Conservation (phyloP, 169 alveolate species). For the Cryptosporidium bovis region DNA sequence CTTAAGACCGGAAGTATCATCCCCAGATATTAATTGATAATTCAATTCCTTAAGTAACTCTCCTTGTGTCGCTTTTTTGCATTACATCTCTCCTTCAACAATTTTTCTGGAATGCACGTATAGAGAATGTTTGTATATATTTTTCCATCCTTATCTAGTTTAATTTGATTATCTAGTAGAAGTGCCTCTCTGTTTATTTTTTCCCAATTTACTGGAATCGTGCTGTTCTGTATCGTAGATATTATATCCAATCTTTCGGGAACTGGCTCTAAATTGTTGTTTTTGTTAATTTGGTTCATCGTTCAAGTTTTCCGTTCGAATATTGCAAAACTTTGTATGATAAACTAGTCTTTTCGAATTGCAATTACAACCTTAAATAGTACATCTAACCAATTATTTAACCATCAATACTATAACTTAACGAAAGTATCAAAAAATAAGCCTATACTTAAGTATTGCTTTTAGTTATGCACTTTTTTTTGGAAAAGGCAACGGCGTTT, state of each 20-base stretch:
- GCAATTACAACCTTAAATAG: no score
- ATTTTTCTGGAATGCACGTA: conserved; percentile 40
- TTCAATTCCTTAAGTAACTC: conserved; percentile 23
- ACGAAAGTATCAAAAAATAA: no score
- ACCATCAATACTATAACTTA: no score
- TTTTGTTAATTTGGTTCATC: conserved; percentile 5
- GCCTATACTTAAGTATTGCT: no score
- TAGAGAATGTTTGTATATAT: conserved; percentile 50
- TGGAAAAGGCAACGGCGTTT: no score
- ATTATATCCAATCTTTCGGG: conserved; percentile 26
- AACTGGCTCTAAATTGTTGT: background rate
- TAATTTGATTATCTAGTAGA: conserved; percentile 35
- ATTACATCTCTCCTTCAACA: conserved; percentile 37
- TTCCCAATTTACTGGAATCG: conserved; percentile 43
- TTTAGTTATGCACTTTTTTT: no score
- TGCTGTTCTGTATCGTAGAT: background rate
- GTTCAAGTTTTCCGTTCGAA: background rate
- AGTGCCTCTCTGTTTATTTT: conserved; percentile 48
- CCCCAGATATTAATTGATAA: background rate
- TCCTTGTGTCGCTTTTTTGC: conserved; percentile 17
- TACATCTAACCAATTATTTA: no score
- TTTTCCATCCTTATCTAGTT: conserved; percentile 67
- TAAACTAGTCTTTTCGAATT: no score
- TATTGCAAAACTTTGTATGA: background rate
- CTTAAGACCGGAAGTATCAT: background rate